phyloP scores from a whole-genome alignment of 2,329 filamentous ascomycete species.

The Fusarium sp. region DNA sequence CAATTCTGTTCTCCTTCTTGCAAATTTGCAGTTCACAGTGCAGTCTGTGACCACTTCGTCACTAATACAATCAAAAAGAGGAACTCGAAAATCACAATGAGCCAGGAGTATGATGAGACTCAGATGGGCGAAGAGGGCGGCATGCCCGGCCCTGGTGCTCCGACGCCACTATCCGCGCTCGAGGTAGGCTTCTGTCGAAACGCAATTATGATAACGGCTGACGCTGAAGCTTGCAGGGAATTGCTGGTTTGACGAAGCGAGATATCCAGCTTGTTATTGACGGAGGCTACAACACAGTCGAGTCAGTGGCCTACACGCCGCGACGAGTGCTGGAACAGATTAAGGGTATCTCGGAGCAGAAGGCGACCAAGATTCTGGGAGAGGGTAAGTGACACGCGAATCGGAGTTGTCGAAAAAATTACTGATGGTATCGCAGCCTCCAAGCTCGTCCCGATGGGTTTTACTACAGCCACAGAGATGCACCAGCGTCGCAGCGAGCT shows the following conservation, averaged over 20 bases:
- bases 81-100: slow-evolving; percentile 52
- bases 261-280: slow-evolving; percentile 95
- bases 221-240: slow-evolving; percentile 67
- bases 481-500: slow-evolving; percentile 95
- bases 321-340: slow-evolving; percentile 89
- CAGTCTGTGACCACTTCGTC: not conserved
- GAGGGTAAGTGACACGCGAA: slow-evolving; percentile 71
- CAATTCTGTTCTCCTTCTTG: slow-evolving; percentile 34
- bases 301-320: slow-evolving; percentile 93
- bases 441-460: slow-evolving; percentile 98
- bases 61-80: not conserved
- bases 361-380: slow-evolving; percentile 88
- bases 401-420: not conserved
- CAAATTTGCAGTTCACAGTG: not conserved
- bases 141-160: slow-evolving; percentile 87
- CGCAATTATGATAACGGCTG: slow-evolving; percentile 7
- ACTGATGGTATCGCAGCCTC: slow-evolving; percentile 70
- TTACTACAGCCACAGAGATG: slow-evolving; percentile 99
- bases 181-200: slow-evolving; percentile 72
- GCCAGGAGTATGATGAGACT: slow-evolving; percentile 73
- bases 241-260: slow-evolving; percentile 90
- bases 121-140: slow-evolving; percentile 76
- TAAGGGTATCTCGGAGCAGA: slow-evolving; percentile 97
- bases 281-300: slow-evolving; percentile 93
- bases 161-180: slow-evolving; percentile 85